Base-by-base conservation (phyloP, 2,329 filamentous ascomycete species). In the Ceratocystis variospora region DNA sequence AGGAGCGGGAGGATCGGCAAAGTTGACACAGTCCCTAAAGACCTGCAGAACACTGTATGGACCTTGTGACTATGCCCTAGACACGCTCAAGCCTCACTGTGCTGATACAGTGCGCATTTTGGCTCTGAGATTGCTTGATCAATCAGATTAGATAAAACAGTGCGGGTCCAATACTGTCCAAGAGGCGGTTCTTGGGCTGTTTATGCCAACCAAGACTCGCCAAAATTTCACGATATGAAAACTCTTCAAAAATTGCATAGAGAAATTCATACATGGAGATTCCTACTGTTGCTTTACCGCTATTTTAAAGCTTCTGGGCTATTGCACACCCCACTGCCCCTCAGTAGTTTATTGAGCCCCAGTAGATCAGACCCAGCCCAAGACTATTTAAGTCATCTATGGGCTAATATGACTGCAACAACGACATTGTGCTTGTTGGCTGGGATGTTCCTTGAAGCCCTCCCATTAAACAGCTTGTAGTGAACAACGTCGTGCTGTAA, bases 71-170 rank as follows among this genome's bases (percentile, higher is more conserved):
- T 15, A 41, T 41, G 37, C 12, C 4, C 4, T 41, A 15, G 3
- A 41, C 12, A 41, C 37, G 37, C 37, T 41, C 22, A 8, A 53
- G 48, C n/a, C n/a, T 19, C 48, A n/a, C 48, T 6, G 48, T 8
- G n/a, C n/a, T 7, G 7, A 7, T 4, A 37, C 28, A 33, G 55
- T 59, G 6, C 28, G 19, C 15, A 4, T 2, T 0, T 17, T 64
- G 2, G 22, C 61, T 25, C 6, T 15, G 12, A 48, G 61, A 63
- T 46, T 25, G 44, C 12, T 41, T 48, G 48, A 64, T 55, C 50
- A 61, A 66, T 66, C 65, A 66, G 65, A 66, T 66, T 66, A 66
- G 65, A 66, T 66, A 66, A 66, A 25, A 31, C 7, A n/a, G 22
- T 22, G 37, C 59, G 12, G 37, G 33, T 15, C 44, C 28, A 12